These are phyloP conservation scores for Penicillium arizonense DNA, from an alignment of 495 filamentous ascomycete genomes.

Conservation along the genomic window DNA sequence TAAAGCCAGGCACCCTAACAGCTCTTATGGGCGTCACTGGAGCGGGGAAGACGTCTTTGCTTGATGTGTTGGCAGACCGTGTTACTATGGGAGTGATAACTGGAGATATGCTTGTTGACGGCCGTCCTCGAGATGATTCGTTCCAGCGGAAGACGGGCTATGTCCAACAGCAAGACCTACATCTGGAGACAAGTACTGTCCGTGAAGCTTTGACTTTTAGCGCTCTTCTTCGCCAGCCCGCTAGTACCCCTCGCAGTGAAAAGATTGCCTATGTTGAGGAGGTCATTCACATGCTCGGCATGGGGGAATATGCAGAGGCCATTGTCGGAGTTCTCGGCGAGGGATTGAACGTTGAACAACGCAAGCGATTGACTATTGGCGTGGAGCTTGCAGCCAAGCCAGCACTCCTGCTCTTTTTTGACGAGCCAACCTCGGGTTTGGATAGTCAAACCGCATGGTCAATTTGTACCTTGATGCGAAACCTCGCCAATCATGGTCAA, in stretches of 20 bases:
- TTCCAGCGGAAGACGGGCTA: constrained; percentile 94
- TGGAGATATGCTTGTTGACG: constrained; percentile 84
- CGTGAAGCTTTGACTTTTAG: constrained; percentile 79
- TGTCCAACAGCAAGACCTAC: constrained; percentile 91
- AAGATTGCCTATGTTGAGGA: constrained; percentile 88
- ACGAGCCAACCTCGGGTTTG: constrained; percentile 83
- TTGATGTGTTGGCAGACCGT: constrained; percentile 62
- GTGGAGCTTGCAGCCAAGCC: constrained; percentile 87
- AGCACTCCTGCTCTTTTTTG: constrained; percentile 79
- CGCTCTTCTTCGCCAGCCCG: constrained; percentile 80
- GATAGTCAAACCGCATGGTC: constrained; percentile 87
- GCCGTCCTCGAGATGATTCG: constrained; percentile 66
- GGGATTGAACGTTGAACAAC: constrained; percentile 87
- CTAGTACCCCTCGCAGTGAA: constrained; percentile 61
- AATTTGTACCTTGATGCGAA: constrained; percentile 74
- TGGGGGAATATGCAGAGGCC: constrained; percentile 85
- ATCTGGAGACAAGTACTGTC: constrained; percentile 79
- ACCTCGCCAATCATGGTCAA: constrained; percentile 79
- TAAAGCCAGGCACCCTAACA: constrained; percentile 85
- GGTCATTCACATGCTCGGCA: constrained; percentile 84
- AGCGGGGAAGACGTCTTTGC: constrained; percentile 60
- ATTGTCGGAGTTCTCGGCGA: constrained; percentile 85
- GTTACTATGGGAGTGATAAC: constrained; percentile 84
- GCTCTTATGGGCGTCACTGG: constrained; percentile 76
- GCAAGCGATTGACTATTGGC: constrained; percentile 84